A percentile compares a stretch with the other conserved stretches of the same genome.
Evolutionary conservation across 176 grass and related monocot species (phyloP).

Genomic region (bread wheat (Triticum aestivum)): IWGSC_CS_RefSeq_v2.1 NC_057809.1:479179949-479180448

Average conservation of each 20-base stretch:
- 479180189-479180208: neutral
- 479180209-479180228: neutral
- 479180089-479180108: neutral
- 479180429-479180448: neutral
- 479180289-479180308: neutral
- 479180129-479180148: neutral
- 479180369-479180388: neutral
- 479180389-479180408: neutral
- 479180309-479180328: neutral
- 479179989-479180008: neutral
- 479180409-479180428: too few relatives aligned
- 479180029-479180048: neutral
- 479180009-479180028: neutral
- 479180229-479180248: conserved; percentile 9
- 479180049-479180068: neutral
- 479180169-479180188: neutral
- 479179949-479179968: neutral
- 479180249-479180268: neutral
- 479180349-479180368: neutral
- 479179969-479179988: neutral
- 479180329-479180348: neutral
- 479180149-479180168: neutral
- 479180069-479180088: neutral
- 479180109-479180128: conserved; percentile 9
- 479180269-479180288: neutral